phyloP scores from a whole-genome alignment of 495 filamentous ascomycete species.

The Glutinoglossum americanum region DNA sequence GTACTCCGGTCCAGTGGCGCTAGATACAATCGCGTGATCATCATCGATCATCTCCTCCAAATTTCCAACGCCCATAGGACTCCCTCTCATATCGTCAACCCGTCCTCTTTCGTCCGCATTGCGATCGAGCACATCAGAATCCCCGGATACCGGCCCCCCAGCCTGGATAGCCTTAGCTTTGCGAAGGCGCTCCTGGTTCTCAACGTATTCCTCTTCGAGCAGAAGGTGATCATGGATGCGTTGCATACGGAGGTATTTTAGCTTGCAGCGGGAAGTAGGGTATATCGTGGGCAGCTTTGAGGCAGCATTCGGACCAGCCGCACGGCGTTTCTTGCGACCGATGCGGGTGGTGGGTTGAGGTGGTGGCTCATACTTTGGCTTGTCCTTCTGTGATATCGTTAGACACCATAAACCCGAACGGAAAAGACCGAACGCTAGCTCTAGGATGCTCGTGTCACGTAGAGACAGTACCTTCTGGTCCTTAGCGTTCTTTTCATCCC shows the following conservation, averaged over 20 bases:
- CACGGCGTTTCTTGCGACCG: slow-evolving; percentile 94
- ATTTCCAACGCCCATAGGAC: slow-evolving; percentile 95
- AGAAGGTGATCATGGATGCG: slow-evolving; percentile 93
- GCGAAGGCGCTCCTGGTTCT: slow-evolving; percentile 88
- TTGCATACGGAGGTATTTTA: slow-evolving; percentile 93
- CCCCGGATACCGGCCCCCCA: slow-evolving; percentile 30
- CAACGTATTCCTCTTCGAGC: slow-evolving; percentile 94
- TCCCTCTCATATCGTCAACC: slow-evolving; percentile 96
- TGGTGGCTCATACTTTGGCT: slow-evolving; percentile 97
- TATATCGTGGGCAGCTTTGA: slow-evolving; percentile 86
- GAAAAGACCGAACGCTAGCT: not conserved
- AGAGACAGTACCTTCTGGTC: slow-evolving; percentile 63
- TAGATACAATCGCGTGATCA: slow-evolving; percentile 96
- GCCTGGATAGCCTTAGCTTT: slow-evolving; percentile 68
- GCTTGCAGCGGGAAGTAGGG: slow-evolving; percentile 90
- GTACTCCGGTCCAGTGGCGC: slow-evolving; percentile 92
- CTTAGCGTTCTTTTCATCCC: slow-evolving; percentile 67
- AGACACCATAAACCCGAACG: not conserved
- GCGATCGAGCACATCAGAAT: slow-evolving; percentile 46
- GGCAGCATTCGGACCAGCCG: slow-evolving; percentile 74
- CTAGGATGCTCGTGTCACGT: not conserved
- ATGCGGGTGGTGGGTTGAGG: slow-evolving; percentile 92
- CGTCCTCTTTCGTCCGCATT: slow-evolving; percentile 90
- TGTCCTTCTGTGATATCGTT: slow-evolving; percentile 55
- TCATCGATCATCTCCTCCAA: slow-evolving; percentile 99